Evolutionary conservation across 2,329 filamentous ascomycete genomes (phyloP).

Genomic region (Lecanicillium sp.): DNA sequence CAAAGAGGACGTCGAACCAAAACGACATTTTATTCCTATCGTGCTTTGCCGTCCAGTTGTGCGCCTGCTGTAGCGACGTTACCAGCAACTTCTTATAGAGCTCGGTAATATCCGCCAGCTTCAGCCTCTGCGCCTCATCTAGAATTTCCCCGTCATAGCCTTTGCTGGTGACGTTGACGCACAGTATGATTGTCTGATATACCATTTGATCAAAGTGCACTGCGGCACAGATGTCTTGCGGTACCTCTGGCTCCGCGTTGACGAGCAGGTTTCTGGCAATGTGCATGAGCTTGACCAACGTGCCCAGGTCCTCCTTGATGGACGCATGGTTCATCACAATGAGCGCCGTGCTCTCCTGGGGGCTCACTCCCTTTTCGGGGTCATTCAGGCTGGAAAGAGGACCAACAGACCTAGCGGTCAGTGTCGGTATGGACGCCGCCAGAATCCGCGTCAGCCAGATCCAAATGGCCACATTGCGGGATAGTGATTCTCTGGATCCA

Average conservation of each 20-base stretch:
- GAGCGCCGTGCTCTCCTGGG: constrained; percentile 53
- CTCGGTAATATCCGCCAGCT: constrained; percentile 56
- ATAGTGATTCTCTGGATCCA: constrained; percentile 45
- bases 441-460: constrained; percentile 57
- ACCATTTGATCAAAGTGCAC: constrained; percentile 60
- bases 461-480: constrained; percentile 58
- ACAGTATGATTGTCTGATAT: constrained; percentile 57
- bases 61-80: constrained; percentile 57
- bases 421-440: constrained; percentile 50
- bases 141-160: constrained; percentile 57
- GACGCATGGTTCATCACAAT: constrained; percentile 55
- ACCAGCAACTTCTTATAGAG: constrained; percentile 61
- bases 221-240: constrained; percentile 57
- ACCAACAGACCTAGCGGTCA: constrained; percentile 52
- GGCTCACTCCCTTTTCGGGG: constrained; percentile 48
- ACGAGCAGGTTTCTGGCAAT: constrained; percentile 59
- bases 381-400: constrained; percentile 45
- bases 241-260: constrained; percentile 55
- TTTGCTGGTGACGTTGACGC: constrained; percentile 60
- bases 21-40: constrained; percentile 64
- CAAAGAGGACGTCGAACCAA: constrained; percentile 59
- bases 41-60: constrained; percentile 63
- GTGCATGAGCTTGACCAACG: constrained; percentile 60
- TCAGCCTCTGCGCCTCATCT: constrained; percentile 48
- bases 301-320: constrained; percentile 54